Percentiles rank a stretch among this genome's conserved stretches.
Evolutionary conservation across 176 grass and related monocot genomes (phyloP).

Genomic region (Poa pratensis): DNA sequence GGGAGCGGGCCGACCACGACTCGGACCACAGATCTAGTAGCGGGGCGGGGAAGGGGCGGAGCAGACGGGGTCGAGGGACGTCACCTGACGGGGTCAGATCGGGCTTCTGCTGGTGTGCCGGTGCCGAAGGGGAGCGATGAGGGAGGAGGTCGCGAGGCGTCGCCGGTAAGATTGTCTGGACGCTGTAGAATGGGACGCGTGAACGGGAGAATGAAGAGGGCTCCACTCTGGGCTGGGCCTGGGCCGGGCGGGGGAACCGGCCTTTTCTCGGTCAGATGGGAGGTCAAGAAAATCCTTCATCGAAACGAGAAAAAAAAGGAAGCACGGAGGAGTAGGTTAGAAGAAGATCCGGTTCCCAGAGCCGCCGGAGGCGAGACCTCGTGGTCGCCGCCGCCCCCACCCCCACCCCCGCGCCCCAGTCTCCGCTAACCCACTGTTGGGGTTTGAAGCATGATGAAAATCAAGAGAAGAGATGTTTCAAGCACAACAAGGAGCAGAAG

Average conservation of each 20-base stretch:
- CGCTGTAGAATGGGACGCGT: neutral
- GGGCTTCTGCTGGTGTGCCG: neutral
- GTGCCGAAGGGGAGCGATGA: neutral
- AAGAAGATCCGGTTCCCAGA: too few species aligned
- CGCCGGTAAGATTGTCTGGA: slow-evolving; percentile 6
- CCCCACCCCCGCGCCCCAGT: too few species aligned
- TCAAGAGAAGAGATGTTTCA: neutral
- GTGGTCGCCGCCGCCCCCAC: too few species aligned
- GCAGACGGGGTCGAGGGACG: neutral
- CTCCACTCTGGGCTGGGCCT: neutral
- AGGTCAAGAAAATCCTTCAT: too few species aligned
- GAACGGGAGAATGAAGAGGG: neutral
- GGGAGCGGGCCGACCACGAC: neutral
- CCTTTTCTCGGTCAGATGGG: too few species aligned
- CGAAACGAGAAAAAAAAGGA: too few species aligned
- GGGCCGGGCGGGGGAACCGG: neutral
- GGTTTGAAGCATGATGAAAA: neutral
- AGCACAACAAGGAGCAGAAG: neutral
- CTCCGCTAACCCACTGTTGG: neutral
- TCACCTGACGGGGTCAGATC: slow-evolving; percentile 37
- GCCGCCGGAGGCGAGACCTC: too few species aligned
- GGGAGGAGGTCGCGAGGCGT: slow-evolving; percentile 17
- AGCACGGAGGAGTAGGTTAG: too few species aligned
- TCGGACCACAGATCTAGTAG: slow-evolving; percentile 24
- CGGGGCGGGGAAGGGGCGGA: neutral